phyloP scores from a whole-genome alignment of 2,329 filamentous ascomycete genomes.

The Sporothrix euskadiensis region DNA sequence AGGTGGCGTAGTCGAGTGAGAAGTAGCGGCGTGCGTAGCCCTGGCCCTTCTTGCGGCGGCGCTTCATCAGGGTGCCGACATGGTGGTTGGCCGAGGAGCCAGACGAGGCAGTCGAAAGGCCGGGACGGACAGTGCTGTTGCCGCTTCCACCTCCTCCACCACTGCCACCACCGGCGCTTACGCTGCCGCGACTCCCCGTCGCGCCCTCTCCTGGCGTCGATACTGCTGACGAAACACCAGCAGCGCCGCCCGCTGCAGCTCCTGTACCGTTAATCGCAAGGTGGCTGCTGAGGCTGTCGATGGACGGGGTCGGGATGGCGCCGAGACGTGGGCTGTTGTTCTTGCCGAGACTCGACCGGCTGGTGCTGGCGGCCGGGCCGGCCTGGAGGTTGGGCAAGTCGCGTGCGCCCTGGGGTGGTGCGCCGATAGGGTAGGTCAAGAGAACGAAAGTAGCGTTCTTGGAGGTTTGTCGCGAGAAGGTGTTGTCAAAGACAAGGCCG shows the following conservation, averaged over 20 bases:
- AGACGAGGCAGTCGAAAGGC: conserved; percentile 15
- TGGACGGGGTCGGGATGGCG: conserved; percentile 52
- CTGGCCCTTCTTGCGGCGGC: conserved; percentile 88
- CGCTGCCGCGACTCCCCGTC: background rate
- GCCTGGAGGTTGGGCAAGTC: conserved; percentile 63
- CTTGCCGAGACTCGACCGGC: conserved; percentile 56
- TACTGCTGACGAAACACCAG: background rate
- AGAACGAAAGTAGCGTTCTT: conserved; percentile 95
- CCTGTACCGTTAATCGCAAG: conserved; percentile 51
- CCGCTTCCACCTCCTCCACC: conserved; percentile 30
- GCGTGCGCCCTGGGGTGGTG: conserved; percentile 71
- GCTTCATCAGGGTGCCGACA: conserved; percentile 83
- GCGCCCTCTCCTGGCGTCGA: conserved; percentile 37
- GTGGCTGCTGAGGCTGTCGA: conserved; percentile 63
- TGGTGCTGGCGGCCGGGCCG: conserved; percentile 42
- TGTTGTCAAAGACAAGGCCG: conserved; percentile 96
- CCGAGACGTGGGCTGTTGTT: conserved; percentile 43
- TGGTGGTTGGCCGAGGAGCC: conserved; percentile 60
- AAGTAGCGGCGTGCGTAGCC: conserved; percentile 93
- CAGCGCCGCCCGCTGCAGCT: conserved; percentile 38
- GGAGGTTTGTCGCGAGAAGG: conserved; percentile 91
- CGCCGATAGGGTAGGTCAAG: conserved; percentile 85
- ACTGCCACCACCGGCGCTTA: background rate
- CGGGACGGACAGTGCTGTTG: conserved; percentile 2
- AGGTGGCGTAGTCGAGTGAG: conserved; percentile 90